Conservation (phyloP, 805 yeast species). For the Kuraishia floccosa region DNA sequence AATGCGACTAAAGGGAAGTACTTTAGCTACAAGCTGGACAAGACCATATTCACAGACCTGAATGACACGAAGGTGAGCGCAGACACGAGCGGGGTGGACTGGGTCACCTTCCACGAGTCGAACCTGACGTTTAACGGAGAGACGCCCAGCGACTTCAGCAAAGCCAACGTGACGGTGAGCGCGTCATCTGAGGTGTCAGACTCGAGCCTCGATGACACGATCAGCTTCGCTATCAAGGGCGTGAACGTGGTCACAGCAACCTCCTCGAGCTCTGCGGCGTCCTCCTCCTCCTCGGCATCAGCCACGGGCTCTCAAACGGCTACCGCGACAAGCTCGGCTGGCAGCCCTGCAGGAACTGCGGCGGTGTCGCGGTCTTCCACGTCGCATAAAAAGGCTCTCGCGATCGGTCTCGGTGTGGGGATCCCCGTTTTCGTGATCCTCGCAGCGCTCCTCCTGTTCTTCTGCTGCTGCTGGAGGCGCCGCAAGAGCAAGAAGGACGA, state of each 20-base stretch:
- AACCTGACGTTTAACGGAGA: constrained; percentile 63
- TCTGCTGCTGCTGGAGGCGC: constrained; percentile 47
- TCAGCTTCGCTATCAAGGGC: constrained; percentile 43
- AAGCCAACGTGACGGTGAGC: constrained; percentile 24
- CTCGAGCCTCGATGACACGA: constrained; percentile 21
- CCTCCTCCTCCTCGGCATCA: constrained; percentile 10
- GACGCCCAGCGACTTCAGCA: constrained; percentile 41
- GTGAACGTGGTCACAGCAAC: constrained; percentile 15
- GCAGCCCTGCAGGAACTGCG: constrained; percentile 17
- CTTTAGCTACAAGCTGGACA: constrained; percentile 43
- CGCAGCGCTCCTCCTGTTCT: constrained; percentile 32
- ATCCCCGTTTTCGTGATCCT: constrained; percentile 51
- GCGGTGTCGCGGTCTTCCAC: constrained; percentile 4
- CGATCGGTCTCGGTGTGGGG: constrained; percentile 85
- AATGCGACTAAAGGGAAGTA: constrained; percentile 59
- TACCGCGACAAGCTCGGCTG: constrained; percentile 11
- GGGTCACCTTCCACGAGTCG: constrained; percentile 54
- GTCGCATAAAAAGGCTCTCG: constrained; percentile 42
- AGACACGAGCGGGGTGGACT: constrained; percentile 26
- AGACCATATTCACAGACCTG: constrained; percentile 45
- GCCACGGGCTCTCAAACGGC: constrained; percentile 19
- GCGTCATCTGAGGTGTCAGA: constrained; percentile 27
- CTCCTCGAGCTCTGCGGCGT: constrained; percentile 14
- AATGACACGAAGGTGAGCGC: constrained; percentile 37
- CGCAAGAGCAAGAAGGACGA: constrained; percentile 19